phyloP scores from a whole-genome alignment of 2,329 filamentous ascomycete genomes.

The Trichoderma endophyticum region DNA sequence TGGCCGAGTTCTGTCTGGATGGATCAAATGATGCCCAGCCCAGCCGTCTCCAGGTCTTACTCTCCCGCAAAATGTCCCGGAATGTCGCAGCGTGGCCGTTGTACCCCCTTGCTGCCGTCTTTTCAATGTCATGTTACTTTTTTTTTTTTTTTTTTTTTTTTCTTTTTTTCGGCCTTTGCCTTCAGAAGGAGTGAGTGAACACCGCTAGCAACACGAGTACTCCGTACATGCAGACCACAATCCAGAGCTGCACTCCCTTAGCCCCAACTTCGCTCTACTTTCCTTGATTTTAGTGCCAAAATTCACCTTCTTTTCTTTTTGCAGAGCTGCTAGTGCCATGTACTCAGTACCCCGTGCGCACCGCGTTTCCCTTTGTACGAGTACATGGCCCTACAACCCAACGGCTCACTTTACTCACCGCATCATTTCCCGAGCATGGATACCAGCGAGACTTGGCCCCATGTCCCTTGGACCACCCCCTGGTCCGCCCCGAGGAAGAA shows the following conservation, averaged over 20 bases:
- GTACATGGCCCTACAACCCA: background rate
- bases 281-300: background rate
- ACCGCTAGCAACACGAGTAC: background rate
- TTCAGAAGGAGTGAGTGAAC: background rate
- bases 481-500: background rate
- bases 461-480: background rate
- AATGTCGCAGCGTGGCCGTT: background rate
- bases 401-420: slow-evolving; percentile 6
- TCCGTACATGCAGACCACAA: background rate
- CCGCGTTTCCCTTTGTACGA: background rate
- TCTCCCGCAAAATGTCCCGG: background rate
- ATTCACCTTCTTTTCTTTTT: background rate
- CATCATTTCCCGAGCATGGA: slow-evolving; percentile 17
- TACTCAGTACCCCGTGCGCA: background rate
- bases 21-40: background rate
- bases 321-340: background rate
- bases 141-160: background rate
- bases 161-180: background rate
- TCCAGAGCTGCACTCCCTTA: background rate
- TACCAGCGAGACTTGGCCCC: background rate
- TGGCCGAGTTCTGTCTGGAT: background rate
- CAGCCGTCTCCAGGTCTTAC: background rate
- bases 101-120: background rate
- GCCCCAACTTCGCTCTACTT: background rate
- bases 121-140: background rate